Evolutionary conservation across 768 basidiomycete genomes (phyloP).

Genomic region (Kwoniella pini): DNA sequence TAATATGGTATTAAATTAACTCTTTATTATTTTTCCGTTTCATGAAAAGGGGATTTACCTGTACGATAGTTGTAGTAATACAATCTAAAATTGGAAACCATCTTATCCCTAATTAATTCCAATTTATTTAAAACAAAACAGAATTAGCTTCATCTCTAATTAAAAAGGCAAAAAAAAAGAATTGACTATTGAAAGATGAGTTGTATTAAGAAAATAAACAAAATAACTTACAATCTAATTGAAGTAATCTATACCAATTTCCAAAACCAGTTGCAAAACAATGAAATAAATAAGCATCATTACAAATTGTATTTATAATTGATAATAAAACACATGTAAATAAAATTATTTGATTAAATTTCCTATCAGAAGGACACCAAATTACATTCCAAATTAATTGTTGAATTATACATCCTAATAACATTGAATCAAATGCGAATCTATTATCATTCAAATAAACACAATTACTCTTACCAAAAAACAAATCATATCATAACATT

Average conservation of each 20-base stretch:
- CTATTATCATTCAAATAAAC: not conserved
- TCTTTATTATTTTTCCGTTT: not conserved
- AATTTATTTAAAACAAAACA: no score
- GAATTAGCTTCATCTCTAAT: no score
- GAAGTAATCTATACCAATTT: slow-evolving; percentile 13
- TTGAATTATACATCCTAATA: slow-evolving; percentile 9
- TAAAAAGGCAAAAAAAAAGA: no score
- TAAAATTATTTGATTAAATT: slow-evolving; percentile 13
- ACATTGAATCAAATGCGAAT: slow-evolving; percentile 13
- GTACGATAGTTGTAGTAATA: slow-evolving; percentile 8
- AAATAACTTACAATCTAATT: slow-evolving; percentile 12
- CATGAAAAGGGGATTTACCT: not conserved
- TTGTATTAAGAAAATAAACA: not conserved
- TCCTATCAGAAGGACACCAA: slow-evolving; percentile 7
- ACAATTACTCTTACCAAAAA: not conserved
- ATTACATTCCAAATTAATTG: slow-evolving; percentile 9
- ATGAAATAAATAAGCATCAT: slow-evolving; percentile 9
- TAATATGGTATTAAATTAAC: not conserved
- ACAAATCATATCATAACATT: not conserved
- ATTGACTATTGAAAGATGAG: not conserved
- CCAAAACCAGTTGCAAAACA: slow-evolving; percentile 17
- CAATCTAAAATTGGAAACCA: slow-evolving; percentile 14
- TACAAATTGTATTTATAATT: slow-evolving; percentile 4
- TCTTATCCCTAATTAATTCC: slow-evolving; percentile 8
- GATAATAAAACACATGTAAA: not conserved